Conservation (phyloP, 768 basidiomycete genomes). For the Trametes cubensis region DNA sequence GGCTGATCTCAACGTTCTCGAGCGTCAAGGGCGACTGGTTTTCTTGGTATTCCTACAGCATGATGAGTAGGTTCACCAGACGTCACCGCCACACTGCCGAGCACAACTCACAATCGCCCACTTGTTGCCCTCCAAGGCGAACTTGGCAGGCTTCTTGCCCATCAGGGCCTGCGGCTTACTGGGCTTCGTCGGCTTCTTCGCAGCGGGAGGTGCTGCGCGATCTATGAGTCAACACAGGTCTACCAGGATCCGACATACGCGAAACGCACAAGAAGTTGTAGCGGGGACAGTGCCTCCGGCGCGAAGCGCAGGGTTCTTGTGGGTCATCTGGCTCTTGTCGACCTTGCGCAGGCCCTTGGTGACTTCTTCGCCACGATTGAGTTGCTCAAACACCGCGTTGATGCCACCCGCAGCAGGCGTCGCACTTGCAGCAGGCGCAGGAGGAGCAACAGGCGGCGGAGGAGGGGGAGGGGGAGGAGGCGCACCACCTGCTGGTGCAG, state of each 20-base stretch:
- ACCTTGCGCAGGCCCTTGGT: constrained; percentile 93
- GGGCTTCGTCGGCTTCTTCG: constrained; percentile 76
- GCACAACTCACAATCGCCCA: constrained; percentile 78
- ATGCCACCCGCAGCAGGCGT: constrained; percentile 51
- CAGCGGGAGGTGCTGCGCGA: constrained; percentile 15
- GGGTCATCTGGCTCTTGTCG: constrained; percentile 95
- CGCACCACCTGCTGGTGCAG: constrained; percentile 39
- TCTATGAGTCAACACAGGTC: neutral
- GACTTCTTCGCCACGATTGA: constrained; percentile 88
- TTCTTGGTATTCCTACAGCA: constrained; percentile 85
- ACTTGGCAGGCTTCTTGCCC: constrained; percentile 91
- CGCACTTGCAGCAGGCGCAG: constrained; percentile 40
- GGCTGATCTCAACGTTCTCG: constrained; percentile 74
- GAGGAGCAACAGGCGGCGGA: constrained; percentile 14
- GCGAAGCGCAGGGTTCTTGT: constrained; percentile 93
- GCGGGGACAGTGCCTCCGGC: constrained; percentile 54
- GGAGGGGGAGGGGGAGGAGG: constrained; percentile 53
- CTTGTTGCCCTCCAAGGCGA: constrained; percentile 87
- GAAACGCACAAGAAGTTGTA: constrained; percentile 27
- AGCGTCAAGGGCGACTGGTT: constrained; percentile 72
- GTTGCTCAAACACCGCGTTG: constrained; percentile 84
- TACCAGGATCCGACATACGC: neutral
- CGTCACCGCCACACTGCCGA: neutral
- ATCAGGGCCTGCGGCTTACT: constrained; percentile 81
- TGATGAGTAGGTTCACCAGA: neutral